Base-by-base conservation (phyloP, 2,329 filamentous ascomycete genomes). In the Metarhizium album region DNA sequence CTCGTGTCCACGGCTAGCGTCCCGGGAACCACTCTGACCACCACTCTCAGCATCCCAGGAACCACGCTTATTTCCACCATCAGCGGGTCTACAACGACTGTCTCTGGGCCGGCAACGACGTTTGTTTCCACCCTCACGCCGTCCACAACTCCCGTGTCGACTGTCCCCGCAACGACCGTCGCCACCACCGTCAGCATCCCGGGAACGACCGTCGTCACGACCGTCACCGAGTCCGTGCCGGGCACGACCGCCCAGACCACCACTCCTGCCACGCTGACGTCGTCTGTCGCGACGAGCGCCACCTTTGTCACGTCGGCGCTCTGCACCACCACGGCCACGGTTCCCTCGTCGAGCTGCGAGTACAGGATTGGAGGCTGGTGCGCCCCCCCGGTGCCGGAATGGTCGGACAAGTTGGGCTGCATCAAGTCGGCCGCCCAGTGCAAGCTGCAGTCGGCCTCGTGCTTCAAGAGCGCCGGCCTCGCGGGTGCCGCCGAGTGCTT, bases 401-500 rank as follows among this genome's bases (percentile, higher is more conserved):
- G 45, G 45, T 20, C 14, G 6, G 29, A 46, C 20, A 46, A 37
- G 31, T 2, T 46, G 22, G 45, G 45, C 18, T 46, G 45, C 45
- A 29, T 46, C 24, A 18, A 33, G 14, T 35, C 45, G 27, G 45
- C 45, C 9, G 45, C 31, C 18, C 11, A 4, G 24, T 46, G 45
- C 29, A 46, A 46, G 29, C 24, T 46, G 4, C 45, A 46, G 45
- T 33, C 14, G 3, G 27, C 27, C 13, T 22, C 20, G 6, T 46
- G 45, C 45, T 46, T 46, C 45, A 46, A 46, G 45, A 46, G 24
- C 11, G 45, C 45, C 18, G 45, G 45, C 11, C 27, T 46, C 29
- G 16, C 31, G 29, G 31, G 31, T 14, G 45, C 45, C 18, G 24
- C 37, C 45, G n/a, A 22, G 7, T 46, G 45, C 29, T 46, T 46